phyloP scores from a whole-genome alignment of 2,329 filamentous ascomycete genomes.

The Neonectria magnoliae region DNA sequence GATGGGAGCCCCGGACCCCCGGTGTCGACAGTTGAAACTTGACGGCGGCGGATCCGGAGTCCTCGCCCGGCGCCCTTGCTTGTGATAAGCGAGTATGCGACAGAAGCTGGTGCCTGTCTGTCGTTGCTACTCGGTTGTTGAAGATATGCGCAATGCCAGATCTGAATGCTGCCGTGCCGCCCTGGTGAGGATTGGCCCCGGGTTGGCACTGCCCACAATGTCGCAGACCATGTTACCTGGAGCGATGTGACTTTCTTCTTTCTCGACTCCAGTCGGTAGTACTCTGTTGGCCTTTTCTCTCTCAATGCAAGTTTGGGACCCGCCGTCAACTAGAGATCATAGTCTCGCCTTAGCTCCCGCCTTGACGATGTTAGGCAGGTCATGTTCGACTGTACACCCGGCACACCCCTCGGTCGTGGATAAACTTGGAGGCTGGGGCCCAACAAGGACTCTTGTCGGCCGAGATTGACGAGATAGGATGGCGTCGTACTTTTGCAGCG shows the following conservation, averaged over 20 bases:
- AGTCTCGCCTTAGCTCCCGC: conserved; percentile 26
- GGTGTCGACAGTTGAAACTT: conserved; percentile 17
- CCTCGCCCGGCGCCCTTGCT: conserved; percentile 9
- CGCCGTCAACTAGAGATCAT: conserved; percentile 8
- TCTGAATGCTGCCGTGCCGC: conserved; percentile 17
- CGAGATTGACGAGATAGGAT: conserved; percentile 11
- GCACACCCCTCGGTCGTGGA: conserved; percentile 10
- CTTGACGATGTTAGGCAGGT: conserved; percentile 21
- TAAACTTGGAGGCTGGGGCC: conserved; percentile 23
- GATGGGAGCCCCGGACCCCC: conserved; percentile 29
- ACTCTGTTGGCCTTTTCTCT: neutral
- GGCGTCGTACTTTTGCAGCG: conserved; percentile 8
- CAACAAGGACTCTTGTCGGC: conserved; percentile 12
- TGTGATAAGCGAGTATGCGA: conserved; percentile 35
- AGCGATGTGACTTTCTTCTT: conserved; percentile 21
- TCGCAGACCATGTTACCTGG: conserved; percentile 14
- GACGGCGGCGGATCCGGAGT: conserved; percentile 16
- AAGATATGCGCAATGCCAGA: conserved; percentile 27
- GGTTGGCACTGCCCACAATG: conserved; percentile 12
- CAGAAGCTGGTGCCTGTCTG: conserved; percentile 14
- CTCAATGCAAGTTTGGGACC: conserved; percentile 2
- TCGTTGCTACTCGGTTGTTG: conserved; percentile 16
- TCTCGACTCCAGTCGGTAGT: neutral
- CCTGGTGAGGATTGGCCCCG: conserved; percentile 11
- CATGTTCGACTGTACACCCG: neutral